These are phyloP conservation scores for Chytridium lagenaria DNA, from an alignment of 371 early-diverging fungal genomes.

Conservation along the genomic window DNA sequence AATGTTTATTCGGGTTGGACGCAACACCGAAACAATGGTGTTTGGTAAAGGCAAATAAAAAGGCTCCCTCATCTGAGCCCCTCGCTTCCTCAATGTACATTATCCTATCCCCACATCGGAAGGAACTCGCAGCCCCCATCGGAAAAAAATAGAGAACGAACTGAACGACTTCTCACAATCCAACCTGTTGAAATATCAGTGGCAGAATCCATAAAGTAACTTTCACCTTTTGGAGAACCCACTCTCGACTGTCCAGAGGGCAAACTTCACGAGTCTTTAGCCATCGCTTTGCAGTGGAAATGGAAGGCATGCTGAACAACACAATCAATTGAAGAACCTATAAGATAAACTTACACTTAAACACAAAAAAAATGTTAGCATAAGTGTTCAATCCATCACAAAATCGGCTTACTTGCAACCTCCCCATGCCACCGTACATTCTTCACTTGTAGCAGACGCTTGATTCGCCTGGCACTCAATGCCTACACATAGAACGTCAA, in stretches of 20 bases:
- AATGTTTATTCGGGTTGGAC: no score
- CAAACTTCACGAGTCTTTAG: constrained; percentile 98
- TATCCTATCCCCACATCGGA: no score
- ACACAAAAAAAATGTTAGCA: constrained; percentile 2
- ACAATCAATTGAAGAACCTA: no score
- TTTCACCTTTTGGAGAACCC: constrained; percentile 92
- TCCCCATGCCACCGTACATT: constrained; percentile 99
- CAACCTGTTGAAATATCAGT: not conserved
- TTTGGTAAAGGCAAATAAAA: no score
- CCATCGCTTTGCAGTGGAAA: constrained; percentile 99
- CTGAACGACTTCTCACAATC: no score
- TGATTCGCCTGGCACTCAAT: constrained; percentile 98
- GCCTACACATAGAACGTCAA: constrained; percentile 58
- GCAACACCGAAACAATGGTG: no score
- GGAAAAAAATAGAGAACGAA: no score
- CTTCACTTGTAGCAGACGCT: constrained; percentile 88
- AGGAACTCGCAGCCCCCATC: no score
- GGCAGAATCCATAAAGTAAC: constrained; percentile 2
- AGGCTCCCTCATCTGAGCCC: no score
- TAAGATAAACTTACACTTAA: no score
- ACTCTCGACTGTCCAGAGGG: constrained; percentile 99
- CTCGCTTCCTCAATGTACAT: no score
- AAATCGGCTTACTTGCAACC: constrained; percentile 94
- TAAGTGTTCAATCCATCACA: not conserved
- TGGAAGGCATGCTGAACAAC: constrained; percentile 95